Evolutionary conservation across 208 protist species (phyloP).

Genomic region (Crithidia acanthocephali): DNA sequence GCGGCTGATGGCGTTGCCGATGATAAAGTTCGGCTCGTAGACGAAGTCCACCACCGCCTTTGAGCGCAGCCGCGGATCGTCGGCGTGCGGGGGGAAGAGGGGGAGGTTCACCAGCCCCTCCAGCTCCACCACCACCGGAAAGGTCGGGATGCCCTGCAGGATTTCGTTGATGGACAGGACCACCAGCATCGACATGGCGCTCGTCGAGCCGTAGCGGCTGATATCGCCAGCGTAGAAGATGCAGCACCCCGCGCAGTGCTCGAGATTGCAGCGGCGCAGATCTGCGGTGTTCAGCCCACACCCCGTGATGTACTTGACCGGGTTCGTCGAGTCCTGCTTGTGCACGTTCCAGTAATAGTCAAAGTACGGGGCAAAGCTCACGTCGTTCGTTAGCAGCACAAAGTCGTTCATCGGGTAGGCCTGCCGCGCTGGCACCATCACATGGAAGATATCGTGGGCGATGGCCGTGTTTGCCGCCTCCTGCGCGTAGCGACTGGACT

Average conservation of each 20-base stretch:
- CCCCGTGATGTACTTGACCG: constrained; percentile 69
- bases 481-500: constrained; percentile 61
- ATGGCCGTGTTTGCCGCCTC: constrained; percentile 60
- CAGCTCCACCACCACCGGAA: constrained; percentile 82
- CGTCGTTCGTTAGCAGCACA: constrained; percentile 77
- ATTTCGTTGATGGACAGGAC: constrained; percentile 78
- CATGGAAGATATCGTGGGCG: constrained; percentile 69
- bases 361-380: constrained; percentile 77
- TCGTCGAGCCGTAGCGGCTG: constrained; percentile 71
- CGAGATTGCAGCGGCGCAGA: constrained; percentile 72
- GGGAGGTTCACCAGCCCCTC: constrained; percentile 75
- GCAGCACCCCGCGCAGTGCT: constrained; percentile 67
- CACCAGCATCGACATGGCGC: constrained; percentile 80
- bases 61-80: constrained; percentile 55
- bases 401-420: constrained; percentile 72
- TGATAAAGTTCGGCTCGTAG: constrained; percentile 85
- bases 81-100: constrained; percentile 74
- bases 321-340: constrained; percentile 32
- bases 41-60: constrained; percentile 79
- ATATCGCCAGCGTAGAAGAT: constrained; percentile 83
- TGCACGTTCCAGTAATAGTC: constrained; percentile 59
- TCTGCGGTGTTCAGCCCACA: constrained; percentile 78
- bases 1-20: constrained; percentile 83
- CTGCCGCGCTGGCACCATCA: constrained; percentile 67
- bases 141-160: constrained; percentile 58